Conservation (phyloP, 2,329 filamentous ascomycete genomes). For the Trichoderma citrinoviride region DNA sequence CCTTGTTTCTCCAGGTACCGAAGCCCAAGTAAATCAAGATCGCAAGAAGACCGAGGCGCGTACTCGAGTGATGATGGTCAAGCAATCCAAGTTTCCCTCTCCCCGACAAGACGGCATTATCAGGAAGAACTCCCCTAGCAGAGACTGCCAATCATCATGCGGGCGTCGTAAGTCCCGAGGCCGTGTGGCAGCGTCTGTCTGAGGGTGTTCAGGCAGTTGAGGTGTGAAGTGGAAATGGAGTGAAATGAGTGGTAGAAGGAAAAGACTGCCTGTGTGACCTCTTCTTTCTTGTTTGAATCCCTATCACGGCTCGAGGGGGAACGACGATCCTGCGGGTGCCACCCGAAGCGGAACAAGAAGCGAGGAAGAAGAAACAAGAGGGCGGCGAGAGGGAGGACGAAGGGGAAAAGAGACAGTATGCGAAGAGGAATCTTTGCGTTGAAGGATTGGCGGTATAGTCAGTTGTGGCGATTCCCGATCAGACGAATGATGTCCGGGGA, state of each 20-base stretch:
- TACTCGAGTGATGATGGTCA: background rate
- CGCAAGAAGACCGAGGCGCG: background rate
- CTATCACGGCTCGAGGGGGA: conserved; percentile 6
- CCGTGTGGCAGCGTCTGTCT: background rate
- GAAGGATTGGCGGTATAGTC: background rate
- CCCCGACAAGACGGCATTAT: background rate
- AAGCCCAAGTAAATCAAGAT: too few relatives aligned
- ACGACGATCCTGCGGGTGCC: conserved; percentile 14
- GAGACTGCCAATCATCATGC: conserved; percentile 10
- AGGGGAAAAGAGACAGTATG: background rate
- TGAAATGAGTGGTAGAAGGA: too few relatives aligned
- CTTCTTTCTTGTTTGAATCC: background rate
- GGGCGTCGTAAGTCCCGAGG: background rate
- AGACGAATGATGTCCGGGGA: too few relatives aligned
- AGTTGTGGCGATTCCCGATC: too few relatives aligned
- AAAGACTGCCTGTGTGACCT: background rate
- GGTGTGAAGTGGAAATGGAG: too few relatives aligned
- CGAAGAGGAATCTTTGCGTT: too few relatives aligned
- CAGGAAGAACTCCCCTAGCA: conserved; percentile 3
- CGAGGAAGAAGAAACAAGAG: conserved; percentile 15
- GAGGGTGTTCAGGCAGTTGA: background rate
- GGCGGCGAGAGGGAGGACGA: background rate
- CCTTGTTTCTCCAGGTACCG: background rate
- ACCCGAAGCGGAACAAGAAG: conserved; percentile 18
- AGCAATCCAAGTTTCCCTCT: too few relatives aligned